Evolutionary conservation across 768 basidiomycete genomes (phyloP).

Genomic region (Suillus brevipes): DNA sequence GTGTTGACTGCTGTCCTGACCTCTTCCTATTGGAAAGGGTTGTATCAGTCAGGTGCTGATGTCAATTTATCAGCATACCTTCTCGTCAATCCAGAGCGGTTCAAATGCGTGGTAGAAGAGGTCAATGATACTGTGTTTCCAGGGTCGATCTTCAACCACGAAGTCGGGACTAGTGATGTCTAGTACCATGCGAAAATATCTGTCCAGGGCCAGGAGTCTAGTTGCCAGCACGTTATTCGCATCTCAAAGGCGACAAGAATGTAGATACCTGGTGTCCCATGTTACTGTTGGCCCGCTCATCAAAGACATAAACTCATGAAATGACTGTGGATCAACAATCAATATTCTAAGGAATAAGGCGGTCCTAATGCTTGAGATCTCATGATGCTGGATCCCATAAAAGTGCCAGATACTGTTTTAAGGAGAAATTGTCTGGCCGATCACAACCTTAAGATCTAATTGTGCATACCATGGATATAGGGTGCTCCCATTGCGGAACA

Average conservation of each 20-base stretch:
- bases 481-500: slow-evolving; percentile 58
- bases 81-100: slow-evolving; percentile 61
- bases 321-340: slow-evolving; percentile 62
- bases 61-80: slow-evolving; percentile 38
- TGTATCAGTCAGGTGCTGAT: slow-evolving; percentile 6
- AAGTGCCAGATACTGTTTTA: slow-evolving; percentile 61
- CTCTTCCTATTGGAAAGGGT: slow-evolving; percentile 54
- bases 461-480: slow-evolving; percentile 56
- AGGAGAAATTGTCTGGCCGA: slow-evolving; percentile 1
- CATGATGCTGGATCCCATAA: slow-evolving; percentile 59
- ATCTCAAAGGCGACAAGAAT: slow-evolving; percentile 30
- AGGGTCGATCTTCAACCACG: slow-evolving; percentile 62
- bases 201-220: slow-evolving; percentile 19
- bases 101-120: slow-evolving; percentile 64
- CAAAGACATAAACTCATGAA: slow-evolving; percentile 50
- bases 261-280: slow-evolving; percentile 26
- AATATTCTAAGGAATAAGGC: slow-evolving; percentile 58
- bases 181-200: slow-evolving; percentile 63
- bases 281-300: slow-evolving; percentile 8
- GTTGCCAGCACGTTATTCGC: slow-evolving; percentile 46
- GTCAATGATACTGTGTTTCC: slow-evolving; percentile 60
- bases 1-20: slow-evolving; percentile 58
- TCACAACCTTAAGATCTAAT: not conserved
- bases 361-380: slow-evolving; percentile 54
- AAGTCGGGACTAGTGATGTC: slow-evolving; percentile 67